Evolutionary conservation across 192 early-diverging fungal species (phyloP).

Genomic region (Pilaira anomala): DNA sequence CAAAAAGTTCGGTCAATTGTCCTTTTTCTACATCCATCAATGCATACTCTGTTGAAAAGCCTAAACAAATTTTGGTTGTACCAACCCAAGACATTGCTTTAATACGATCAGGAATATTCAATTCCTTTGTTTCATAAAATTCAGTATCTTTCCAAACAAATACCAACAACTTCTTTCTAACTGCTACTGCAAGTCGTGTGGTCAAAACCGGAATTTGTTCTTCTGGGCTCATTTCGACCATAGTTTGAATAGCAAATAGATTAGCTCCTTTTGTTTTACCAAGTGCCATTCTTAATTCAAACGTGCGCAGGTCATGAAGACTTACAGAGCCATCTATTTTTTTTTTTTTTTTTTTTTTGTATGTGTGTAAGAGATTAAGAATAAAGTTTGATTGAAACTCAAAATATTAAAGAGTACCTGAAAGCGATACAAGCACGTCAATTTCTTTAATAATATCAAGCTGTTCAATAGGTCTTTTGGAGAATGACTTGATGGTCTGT

Average conservation of each 20-base stretch:
- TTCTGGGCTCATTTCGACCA: constrained; percentile 55
- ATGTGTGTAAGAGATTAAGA: too few relatives aligned
- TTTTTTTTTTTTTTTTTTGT: background rate
- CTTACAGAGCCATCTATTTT: constrained; percentile 65
- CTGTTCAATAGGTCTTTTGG: constrained; percentile 67
- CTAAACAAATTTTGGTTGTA: constrained; percentile 61
- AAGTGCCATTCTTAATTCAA: constrained; percentile 65
- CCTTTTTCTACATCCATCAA: constrained; percentile 59
- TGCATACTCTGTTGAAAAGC: constrained; percentile 59
- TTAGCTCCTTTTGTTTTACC: constrained; percentile 72
- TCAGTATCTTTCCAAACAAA: constrained; percentile 75
- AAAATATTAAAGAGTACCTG: constrained; percentile 36
- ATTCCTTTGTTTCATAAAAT: constrained; percentile 61
- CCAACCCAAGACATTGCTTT: constrained; percentile 77
- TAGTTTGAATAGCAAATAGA: constrained; percentile 70
- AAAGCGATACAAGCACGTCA: constrained; percentile 64
- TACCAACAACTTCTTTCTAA: constrained; percentile 67
- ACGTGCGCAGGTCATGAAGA: constrained; percentile 71
- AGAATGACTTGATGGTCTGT: constrained; percentile 68
- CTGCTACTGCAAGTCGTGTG: constrained; percentile 71
- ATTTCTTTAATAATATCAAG: constrained; percentile 75
- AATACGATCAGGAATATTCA: constrained; percentile 66
- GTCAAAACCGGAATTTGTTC: constrained; percentile 66
- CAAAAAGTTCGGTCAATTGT: constrained; percentile 53
- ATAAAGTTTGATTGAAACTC: background rate